Conservation (phyloP, 176 grass and related monocot species). For the Carex scoparia region DNA sequence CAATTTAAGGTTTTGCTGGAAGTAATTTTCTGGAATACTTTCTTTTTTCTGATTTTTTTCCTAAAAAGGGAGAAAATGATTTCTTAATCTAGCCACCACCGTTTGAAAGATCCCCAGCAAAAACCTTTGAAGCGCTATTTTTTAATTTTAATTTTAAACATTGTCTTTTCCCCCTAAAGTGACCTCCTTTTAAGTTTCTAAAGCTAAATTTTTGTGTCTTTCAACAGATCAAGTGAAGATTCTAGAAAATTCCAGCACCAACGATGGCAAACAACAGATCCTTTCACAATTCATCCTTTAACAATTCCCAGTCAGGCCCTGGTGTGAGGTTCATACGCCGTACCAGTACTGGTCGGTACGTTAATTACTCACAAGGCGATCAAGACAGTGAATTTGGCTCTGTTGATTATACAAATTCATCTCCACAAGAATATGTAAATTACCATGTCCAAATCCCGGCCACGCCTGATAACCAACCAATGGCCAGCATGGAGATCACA, state of each 20-base stretch:
- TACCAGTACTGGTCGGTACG: constrained; percentile 66
- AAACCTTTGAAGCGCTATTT: background rate
- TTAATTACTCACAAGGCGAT: constrained; percentile 77
- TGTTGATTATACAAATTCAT: constrained; percentile 34
- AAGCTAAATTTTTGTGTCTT: background rate
- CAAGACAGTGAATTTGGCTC: constrained; percentile 58
- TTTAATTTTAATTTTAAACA: background rate
- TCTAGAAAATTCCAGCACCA: background rate
- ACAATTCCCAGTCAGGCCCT: background rate
- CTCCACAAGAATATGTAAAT: constrained; percentile 49
- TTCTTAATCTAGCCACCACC: background rate
- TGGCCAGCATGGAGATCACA: constrained; percentile 44
- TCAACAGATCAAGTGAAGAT: constrained; percentile 20
- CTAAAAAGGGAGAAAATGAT: background rate
- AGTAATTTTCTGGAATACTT: background rate
- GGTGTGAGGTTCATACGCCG: constrained; percentile 66
- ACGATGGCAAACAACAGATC: constrained; percentile 46
- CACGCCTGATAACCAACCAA: constrained; percentile 87
- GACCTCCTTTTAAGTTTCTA: background rate
- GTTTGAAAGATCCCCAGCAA: background rate
- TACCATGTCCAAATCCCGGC: constrained; percentile 83
- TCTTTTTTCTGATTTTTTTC: background rate
- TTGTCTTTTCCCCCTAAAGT: background rate
- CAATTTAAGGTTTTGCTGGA: background rate
- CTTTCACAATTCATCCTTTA: constrained; percentile 10